Evolutionary conservation across 2,329 filamentous ascomycete genomes (phyloP), one percentile per base, ranked within the genome.

Genomic region (Nectriaceae sp.): DNA sequence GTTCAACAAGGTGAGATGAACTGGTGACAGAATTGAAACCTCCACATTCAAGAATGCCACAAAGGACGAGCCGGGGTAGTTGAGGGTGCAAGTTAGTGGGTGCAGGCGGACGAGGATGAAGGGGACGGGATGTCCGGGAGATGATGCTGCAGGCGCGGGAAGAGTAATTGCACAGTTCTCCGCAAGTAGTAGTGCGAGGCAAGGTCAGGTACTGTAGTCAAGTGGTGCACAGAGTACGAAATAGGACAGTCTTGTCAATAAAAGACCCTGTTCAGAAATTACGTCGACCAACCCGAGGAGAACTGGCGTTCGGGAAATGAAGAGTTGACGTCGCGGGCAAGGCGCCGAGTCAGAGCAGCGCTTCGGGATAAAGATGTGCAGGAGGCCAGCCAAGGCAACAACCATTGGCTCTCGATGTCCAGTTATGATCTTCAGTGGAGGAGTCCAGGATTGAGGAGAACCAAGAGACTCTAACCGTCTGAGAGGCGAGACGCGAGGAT

Each of bases 21-120:
- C 24, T 41, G 11, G 40, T 40, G 31, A 21, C 22, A 46, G 20
- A 19, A 49, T 44, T 54, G 50, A 50, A 47, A 53, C 57, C 59
- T 62, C 59, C 59, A 61, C 58, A 60, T 53, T 53, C 50, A 49
- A 52, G 59, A 62, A 62, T 57, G 57, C 49, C 59, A 53, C 52
- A 50, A 55, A 50, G 55, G 61, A 53, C 37, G 20, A 21, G 52
- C 53, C 55, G 53, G 59, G 56, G 53, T 50, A 50, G 6, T 13
- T 29, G 6, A 29, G 24, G 39, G 52, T 22, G 49, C 55, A 46
- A 49, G 49, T 47, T 40, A n/a, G n/a, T n/a, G n/a, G n/a, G 26
- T 31, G 26, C 29, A 53, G 49, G 33, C 51, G 55, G 57, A 49
- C 49, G 56, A 36, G n/a, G 33, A 36, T 36, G n/a, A 36, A 36